Conservation (phyloP, 2,329 filamentous ascomycete genomes). For the Graphilbum fragrans region DNA sequence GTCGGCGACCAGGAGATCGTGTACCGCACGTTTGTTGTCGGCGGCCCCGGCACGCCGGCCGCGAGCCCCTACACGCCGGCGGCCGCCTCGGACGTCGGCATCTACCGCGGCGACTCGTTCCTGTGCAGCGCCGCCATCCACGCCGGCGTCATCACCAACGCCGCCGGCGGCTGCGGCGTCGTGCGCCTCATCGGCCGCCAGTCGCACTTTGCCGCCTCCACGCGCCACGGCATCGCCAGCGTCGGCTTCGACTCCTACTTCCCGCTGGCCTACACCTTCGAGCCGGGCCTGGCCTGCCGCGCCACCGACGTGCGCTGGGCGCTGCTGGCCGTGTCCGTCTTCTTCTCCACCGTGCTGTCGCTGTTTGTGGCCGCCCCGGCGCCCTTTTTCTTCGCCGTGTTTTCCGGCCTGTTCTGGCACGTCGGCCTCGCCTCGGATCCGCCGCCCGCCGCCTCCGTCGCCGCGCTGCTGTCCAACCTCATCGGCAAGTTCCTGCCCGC, state of each 20-base stretch:
- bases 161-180: conserved; percentile 61
- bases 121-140: conserved; percentile 69
- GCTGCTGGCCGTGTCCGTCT: conserved; percentile 66
- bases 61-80: neutral
- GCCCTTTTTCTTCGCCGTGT: conserved; percentile 76
- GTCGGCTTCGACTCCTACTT: conserved; percentile 79
- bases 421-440: conserved; percentile 84
- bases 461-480: conserved; percentile 63
- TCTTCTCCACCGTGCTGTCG: conserved; percentile 66
- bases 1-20: conserved; percentile 58
- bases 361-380: conserved; percentile 69
- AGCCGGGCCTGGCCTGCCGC: conserved; percentile 50
- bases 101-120: conserved; percentile 78
- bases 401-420: conserved; percentile 76
- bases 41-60: conserved; percentile 37
- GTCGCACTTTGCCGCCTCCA: conserved; percentile 46
- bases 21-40: conserved; percentile 55
- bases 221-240: conserved; percentile 64
- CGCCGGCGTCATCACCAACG: conserved; percentile 54
- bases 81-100: conserved; percentile 6
- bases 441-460: conserved; percentile 54
- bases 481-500: conserved; percentile 77
- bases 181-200: conserved; percentile 52
- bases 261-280: conserved; percentile 73
- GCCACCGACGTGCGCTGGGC: conserved; percentile 75